phyloP scores from a whole-genome alignment of 768 basidiomycete species.

The Phylloporus arenicola region DNA sequence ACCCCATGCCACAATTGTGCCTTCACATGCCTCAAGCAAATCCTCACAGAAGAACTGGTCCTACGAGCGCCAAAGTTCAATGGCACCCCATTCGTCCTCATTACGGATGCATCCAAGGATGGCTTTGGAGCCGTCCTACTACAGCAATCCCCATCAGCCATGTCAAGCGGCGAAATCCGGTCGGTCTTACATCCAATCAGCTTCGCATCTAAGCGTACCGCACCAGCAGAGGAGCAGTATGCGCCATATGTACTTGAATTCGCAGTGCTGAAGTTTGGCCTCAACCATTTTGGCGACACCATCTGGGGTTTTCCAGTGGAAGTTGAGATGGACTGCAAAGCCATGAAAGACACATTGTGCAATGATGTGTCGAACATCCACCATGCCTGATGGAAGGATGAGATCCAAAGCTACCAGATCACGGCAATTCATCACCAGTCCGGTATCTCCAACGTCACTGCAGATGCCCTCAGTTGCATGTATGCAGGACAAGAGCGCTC shows the following conservation, averaged over 20 bases:
- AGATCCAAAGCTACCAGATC: not conserved
- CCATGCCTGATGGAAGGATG: not conserved
- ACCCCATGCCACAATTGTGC: not conserved
- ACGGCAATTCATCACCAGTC: not conserved
- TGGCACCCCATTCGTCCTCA: not conserved
- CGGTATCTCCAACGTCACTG: not conserved
- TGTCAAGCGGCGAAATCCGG: too few relatives aligned
- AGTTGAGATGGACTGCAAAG: not conserved
- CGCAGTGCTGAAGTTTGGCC: constrained; percentile 30
- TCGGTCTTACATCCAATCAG: constrained; percentile 3
- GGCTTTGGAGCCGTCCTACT: not conserved
- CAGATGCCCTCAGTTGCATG: too few relatives aligned
- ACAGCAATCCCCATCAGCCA: too few relatives aligned
- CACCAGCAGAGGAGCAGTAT: constrained; percentile 27
- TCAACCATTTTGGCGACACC: constrained; percentile 30
- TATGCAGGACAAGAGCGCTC: too few relatives aligned
- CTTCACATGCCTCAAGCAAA: not conserved
- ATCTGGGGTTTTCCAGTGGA: constrained; percentile 9
- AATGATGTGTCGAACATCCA: not conserved
- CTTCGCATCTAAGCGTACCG: constrained; percentile 31
- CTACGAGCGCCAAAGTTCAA: not conserved
- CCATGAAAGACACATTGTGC: not conserved
- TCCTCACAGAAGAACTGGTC: not conserved
- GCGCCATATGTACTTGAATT: constrained; percentile 34
- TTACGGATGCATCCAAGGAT: not conserved